phyloP scores from a whole-genome alignment of 768 basidiomycete genomes.

The Trametes villosa region DNA sequence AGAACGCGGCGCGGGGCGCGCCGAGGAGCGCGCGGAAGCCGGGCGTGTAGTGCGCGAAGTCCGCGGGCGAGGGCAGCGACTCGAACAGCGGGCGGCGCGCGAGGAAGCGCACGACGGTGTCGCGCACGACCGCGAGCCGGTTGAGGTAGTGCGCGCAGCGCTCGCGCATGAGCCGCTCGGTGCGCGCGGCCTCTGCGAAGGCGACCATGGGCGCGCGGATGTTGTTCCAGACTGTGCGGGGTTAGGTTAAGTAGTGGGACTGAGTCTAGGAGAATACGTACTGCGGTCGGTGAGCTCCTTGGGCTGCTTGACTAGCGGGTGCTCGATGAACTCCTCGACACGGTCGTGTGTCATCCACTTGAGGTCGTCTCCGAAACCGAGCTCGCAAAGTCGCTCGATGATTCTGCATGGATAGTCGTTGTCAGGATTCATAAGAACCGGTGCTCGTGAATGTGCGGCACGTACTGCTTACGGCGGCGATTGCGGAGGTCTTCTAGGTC shows the following conservation, averaged over 20 bases:
- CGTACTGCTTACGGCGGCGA: slow-evolving; percentile 10
- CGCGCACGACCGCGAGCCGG: slow-evolving; percentile 4
- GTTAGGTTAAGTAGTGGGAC: neutral
- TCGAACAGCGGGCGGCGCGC: slow-evolving; percentile 2
- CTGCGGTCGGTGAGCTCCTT: slow-evolving; percentile 21
- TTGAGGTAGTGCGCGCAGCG: slow-evolving; percentile 14
- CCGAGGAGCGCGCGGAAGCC: slow-evolving; percentile 4
- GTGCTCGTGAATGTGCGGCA: neutral
- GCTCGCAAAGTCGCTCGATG: slow-evolving; percentile 4
- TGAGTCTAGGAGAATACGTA: neutral
- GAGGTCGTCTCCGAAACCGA: slow-evolving; percentile 13
- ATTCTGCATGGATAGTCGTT: neutral
- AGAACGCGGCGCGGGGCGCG: neutral
- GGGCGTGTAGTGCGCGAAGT: slow-evolving; percentile 10
- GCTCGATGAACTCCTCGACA: slow-evolving; percentile 9
- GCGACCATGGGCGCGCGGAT: slow-evolving; percentile 16
- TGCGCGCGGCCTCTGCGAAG: slow-evolving; percentile 5
- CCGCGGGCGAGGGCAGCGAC: slow-evolving; percentile 9
- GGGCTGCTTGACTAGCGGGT: slow-evolving; percentile 16
- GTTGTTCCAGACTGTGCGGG: slow-evolving; percentile 17
- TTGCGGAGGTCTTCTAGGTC: slow-evolving; percentile 4
- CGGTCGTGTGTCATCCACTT: slow-evolving; percentile 7
- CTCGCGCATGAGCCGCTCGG: slow-evolving; percentile 11
- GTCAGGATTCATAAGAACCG: neutral
- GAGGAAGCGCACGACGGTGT: slow-evolving; percentile 8